Percentiles rank a stretch among this genome's conserved stretches.
phyloP scores from a whole-genome alignment of 208 protist genomes.

The Trypanosoma conorhini region DNA sequence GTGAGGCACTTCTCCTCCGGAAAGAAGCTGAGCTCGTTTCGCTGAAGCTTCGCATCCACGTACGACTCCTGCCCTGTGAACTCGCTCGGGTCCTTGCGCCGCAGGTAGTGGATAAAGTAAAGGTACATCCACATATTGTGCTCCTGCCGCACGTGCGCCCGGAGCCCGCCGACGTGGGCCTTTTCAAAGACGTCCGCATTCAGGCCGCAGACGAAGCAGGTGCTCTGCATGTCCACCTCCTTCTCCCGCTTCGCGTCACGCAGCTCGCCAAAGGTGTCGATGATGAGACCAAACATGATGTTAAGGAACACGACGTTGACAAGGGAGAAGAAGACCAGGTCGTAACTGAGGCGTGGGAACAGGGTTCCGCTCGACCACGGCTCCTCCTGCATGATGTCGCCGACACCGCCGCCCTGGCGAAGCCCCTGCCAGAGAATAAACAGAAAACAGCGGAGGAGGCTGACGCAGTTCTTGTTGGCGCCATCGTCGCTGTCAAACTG shows the following conservation, averaged over 20 bases:
- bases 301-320: constrained; percentile 94
- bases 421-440: constrained; percentile 80
- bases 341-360: constrained; percentile 67
- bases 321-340: constrained; percentile 93
- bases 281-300: constrained; percentile 96
- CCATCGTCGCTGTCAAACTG: constrained; percentile 50
- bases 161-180: constrained; percentile 62
- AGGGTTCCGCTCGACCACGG: constrained; percentile 51
- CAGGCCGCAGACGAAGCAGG: constrained; percentile 94
- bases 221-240: constrained; percentile 80
- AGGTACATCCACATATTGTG: constrained; percentile 97
- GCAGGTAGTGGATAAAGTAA: constrained; percentile 91
- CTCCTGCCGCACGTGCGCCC: constrained; percentile 82
- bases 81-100: constrained; percentile 69
- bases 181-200: constrained; percentile 83
- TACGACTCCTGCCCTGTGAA: constrained; percentile 89
- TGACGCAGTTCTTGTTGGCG: constrained; percentile 55
- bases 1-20: constrained; percentile 64
- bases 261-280: constrained; percentile 93
- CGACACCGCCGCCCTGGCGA: constrained; percentile 75
- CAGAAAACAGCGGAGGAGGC: constrained; percentile 68
- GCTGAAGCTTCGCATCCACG: constrained; percentile 57
- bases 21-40: constrained; percentile 73
- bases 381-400: constrained; percentile 74
- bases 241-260: constrained; percentile 83